Evolutionary conservation across 169 alveolate species (phyloP).

Genomic region (Plasmodium blacklocki): DNA sequence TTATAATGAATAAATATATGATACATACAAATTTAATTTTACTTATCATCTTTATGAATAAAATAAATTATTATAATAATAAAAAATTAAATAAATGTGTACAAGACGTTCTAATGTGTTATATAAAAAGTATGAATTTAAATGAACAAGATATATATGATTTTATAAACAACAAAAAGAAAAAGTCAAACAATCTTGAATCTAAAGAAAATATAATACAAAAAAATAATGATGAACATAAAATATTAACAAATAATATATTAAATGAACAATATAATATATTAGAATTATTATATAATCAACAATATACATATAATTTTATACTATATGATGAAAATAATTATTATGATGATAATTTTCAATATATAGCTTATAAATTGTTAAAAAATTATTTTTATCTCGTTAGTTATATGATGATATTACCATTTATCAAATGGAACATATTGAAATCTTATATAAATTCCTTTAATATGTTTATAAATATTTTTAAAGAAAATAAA

Average conservation of each 20-base stretch:
- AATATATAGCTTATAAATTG: conserved; percentile 19
- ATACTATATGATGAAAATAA: conserved; percentile 31
- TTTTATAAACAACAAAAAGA: conserved; percentile 25
- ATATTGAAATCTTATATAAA: conserved; percentile 54
- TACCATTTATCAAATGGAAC: conserved; percentile 39
- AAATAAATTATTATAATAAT: conserved; percentile 29
- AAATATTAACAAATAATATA: not conserved
- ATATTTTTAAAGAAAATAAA: conserved; percentile 23
- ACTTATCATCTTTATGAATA: conserved; percentile 33
- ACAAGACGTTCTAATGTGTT: conserved; percentile 10
- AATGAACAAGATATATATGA: conserved; percentile 24
- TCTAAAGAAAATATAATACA: not conserved
- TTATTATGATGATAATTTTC: conserved; percentile 22
- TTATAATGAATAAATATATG: not conserved
- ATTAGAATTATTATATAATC: conserved; percentile 31
- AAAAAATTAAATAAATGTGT: conserved; percentile 36
- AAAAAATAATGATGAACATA: not conserved
- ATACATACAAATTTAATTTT: conserved; percentile 17
- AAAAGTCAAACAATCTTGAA: not conserved
- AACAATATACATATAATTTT: conserved; percentile 57
- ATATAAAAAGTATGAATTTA: conserved; percentile 38
- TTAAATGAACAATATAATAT: not conserved
- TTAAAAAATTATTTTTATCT: conserved; percentile 57
- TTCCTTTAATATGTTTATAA: conserved; percentile 27
- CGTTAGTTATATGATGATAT: conserved; percentile 31